Percentiles rank a stretch among this genome's conserved stretches.
Evolutionary conservation across 1,284 basidiomycete genomes (phyloP).

Genomic region (Retiboletus flavoniger): DNA sequence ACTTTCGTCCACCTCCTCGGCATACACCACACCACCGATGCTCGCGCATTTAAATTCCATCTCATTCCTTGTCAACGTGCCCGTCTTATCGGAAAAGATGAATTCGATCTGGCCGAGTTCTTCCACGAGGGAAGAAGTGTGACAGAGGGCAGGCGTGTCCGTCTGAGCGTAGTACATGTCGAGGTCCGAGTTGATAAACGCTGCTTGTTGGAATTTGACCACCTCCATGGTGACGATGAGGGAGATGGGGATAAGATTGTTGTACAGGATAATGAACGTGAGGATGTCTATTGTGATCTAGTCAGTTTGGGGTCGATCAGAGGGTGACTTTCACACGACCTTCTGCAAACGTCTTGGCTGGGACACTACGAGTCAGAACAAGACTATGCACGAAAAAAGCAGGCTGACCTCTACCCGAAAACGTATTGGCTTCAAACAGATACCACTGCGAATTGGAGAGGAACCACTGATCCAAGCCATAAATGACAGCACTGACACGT

Average conservation of each 20-base stretch:
- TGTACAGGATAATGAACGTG: constrained; percentile 98
- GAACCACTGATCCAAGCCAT: constrained; percentile 60
- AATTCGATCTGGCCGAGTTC: constrained; percentile 99
- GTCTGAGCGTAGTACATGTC: constrained; percentile 95
- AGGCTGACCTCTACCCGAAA: constrained; percentile 60
- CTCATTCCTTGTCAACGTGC: constrained; percentile 94
- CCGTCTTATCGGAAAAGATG: constrained; percentile 98
- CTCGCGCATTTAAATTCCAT: constrained; percentile 97
- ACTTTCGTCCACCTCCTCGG: constrained; percentile 77
- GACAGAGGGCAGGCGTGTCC: constrained; percentile 94
- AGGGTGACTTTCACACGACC: constrained; percentile 41
- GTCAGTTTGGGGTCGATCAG: constrained; percentile 7
- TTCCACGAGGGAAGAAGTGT: constrained; percentile 96
- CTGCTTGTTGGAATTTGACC: constrained; percentile 97
- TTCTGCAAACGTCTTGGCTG: constrained; percentile 80
- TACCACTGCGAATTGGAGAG: constrained; percentile 85
- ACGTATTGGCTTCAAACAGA: constrained; percentile 56
- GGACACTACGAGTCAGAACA: constrained; percentile 1
- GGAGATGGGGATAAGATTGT: constrained; percentile 99
- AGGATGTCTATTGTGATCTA: constrained; percentile 69
- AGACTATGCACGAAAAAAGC: neutral
- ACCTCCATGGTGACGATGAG: constrained; percentile 99
- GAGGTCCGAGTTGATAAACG: constrained; percentile 94
- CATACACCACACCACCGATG: constrained; percentile 87
- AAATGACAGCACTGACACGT: neutral